phyloP scores from a whole-genome alignment of 2,329 filamentous ascomycete species.

The Penicillium oxalicum region DNA sequence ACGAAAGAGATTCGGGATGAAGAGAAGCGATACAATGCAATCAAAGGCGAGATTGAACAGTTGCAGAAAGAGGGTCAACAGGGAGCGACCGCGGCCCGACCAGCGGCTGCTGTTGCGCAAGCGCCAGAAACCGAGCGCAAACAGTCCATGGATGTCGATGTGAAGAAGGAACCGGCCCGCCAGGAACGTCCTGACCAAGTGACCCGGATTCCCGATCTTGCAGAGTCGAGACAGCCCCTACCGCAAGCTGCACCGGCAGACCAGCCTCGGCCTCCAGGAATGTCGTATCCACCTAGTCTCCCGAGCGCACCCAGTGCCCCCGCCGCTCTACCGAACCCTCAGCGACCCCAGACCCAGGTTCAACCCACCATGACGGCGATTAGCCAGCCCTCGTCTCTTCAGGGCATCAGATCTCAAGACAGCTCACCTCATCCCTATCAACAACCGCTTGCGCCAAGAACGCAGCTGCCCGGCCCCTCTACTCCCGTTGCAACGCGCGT shows the following conservation, averaged over 20 bases:
- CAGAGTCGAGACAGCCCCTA: constrained; percentile 6
- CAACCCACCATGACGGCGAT: constrained; percentile 9
- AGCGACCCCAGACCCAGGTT: constrained; percentile 8
- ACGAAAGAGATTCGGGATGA: constrained; percentile 68
- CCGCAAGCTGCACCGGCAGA: constrained; percentile 3
- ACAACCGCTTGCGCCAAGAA: constrained; percentile 16
- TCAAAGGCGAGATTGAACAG: constrained; percentile 63
- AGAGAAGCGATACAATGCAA: constrained; percentile 59
- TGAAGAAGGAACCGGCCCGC: constrained; percentile 18
- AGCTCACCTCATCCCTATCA: constrained; percentile 16
- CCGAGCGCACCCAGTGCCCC: constrained; percentile 1
- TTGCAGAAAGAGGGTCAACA: constrained; percentile 59
- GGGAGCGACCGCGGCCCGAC: constrained; percentile 22
- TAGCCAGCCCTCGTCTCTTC: constrained; percentile 13
- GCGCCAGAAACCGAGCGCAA: constrained; percentile 12
- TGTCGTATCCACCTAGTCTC: constrained; percentile 2
- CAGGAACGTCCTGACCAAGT: constrained; percentile 5
- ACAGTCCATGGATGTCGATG: constrained; percentile 27
- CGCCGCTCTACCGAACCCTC: background rate
- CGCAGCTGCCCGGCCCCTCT: constrained; percentile 14
- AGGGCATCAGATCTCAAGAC: constrained; percentile 17
- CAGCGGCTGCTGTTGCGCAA: background rate
- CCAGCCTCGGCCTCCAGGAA: background rate
- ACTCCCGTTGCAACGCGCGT: constrained; percentile 15
- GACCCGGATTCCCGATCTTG: constrained; percentile 3